phyloP scores from a whole-genome alignment of 768 basidiomycete genomes.

The Leccinum barrowsii region DNA sequence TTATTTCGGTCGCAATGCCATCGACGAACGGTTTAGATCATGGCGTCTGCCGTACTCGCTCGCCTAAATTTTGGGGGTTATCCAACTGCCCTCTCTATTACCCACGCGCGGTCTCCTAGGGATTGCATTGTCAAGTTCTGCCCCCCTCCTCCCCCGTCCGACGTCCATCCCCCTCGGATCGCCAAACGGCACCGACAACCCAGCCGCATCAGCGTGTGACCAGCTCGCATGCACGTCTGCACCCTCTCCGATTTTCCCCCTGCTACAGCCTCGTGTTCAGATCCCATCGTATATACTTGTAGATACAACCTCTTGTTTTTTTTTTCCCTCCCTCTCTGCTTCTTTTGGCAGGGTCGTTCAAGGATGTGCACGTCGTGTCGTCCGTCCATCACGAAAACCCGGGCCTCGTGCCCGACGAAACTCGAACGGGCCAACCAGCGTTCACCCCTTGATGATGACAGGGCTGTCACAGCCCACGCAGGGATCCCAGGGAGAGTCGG shows the following conservation, averaged over 20 bases:
- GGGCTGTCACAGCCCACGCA: not conserved
- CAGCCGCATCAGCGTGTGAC: not conserved
- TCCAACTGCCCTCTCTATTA: constrained; percentile 2
- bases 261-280: not conserved
- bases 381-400: not conserved
- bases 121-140: not conserved
- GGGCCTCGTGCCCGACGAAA: constrained; percentile 7
- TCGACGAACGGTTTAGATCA: constrained; percentile 14
- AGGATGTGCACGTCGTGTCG: not conserved
- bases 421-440: not conserved
- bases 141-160: not conserved
- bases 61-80: constrained; percentile 32
- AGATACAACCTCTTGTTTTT: not conserved
- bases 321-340: constrained; percentile 1
- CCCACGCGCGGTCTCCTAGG: constrained; percentile 34
- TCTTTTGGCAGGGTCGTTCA: constrained; percentile 5
- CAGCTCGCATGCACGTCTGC: not conserved
- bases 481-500: not conserved
- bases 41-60: constrained; percentile 1
- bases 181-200: not conserved
- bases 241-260: no score
- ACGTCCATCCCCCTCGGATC: not conserved
- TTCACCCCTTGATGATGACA: not conserved
- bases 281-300: not conserved
- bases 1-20: constrained; percentile 17